Evolutionary conservation across 1,139 yeast species (phyloP).

Genomic region (Candida sp.): DNA sequence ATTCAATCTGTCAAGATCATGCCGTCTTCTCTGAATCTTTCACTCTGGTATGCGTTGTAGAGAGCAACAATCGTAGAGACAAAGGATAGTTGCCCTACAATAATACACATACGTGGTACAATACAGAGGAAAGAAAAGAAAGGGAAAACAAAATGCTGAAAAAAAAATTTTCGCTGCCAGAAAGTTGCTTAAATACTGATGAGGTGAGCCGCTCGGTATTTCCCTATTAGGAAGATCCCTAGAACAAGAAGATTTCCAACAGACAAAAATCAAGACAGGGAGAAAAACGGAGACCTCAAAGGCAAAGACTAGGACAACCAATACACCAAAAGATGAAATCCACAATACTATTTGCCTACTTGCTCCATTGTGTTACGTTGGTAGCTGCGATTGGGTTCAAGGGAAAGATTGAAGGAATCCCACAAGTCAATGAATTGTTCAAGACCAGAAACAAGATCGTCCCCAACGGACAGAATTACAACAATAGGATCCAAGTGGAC

Average conservation of each 20-base stretch:
- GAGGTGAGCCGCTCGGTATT: not conserved
- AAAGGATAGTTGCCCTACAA: slow-evolving; percentile 47
- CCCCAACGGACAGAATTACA: slow-evolving; percentile 41
- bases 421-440: slow-evolving; percentile 26
- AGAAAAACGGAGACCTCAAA: not conserved
- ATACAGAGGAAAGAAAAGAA: slow-evolving; percentile 28
- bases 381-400: slow-evolving; percentile 16
- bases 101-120: slow-evolving; percentile 57
- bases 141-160: slow-evolving; percentile 7
- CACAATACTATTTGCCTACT: not conserved
- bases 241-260: not conserved
- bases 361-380: not conserved
- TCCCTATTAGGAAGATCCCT: not conserved
- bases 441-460: slow-evolving; percentile 21
- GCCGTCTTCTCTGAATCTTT: slow-evolving; percentile 26
- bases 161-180: slow-evolving; percentile 4
- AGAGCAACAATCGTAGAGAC: slow-evolving; percentile 49
- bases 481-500: slow-evolving; percentile 36
- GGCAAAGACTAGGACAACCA: not conserved
- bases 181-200: not conserved
- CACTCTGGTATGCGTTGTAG: slow-evolving; percentile 58
- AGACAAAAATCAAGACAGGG: not conserved
- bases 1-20: slow-evolving; percentile 3
- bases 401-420: slow-evolving; percentile 28
- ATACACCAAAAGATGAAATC: not conserved